A percentile compares a stretch with the other conserved stretches of the same genome.
Evolutionary conservation across 2,329 filamentous ascomycete genomes (phyloP).

Genomic region (Rugonectria rugulosa): DNA sequence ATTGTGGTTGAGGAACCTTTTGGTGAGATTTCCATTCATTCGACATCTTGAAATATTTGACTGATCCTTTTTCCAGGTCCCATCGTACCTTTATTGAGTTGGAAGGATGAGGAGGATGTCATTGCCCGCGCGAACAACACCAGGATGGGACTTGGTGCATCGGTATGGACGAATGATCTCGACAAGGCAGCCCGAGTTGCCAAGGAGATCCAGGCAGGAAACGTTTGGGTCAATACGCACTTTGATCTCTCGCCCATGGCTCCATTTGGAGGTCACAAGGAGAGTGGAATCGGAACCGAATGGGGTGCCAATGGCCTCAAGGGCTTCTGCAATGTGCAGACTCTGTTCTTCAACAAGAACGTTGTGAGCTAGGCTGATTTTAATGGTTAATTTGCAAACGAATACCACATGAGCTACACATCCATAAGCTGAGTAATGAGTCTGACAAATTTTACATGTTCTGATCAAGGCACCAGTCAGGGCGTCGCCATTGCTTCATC

Average conservation of each 20-base stretch:
- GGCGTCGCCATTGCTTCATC: too few species aligned
- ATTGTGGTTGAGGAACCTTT: constrained; percentile 64
- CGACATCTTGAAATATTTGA: accelerated
- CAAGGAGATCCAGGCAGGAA: constrained; percentile 61
- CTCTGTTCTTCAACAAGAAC: constrained; percentile 5
- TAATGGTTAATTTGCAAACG: too few species aligned
- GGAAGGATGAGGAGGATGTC: constrained; percentile 68
- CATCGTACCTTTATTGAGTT: constrained; percentile 68
- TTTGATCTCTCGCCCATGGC: constrained; percentile 52
- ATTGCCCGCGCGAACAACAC: constrained; percentile 63
- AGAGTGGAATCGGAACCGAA: constrained; percentile 53
- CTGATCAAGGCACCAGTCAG: too few species aligned
- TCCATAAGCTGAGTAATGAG: too few species aligned
- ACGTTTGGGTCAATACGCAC: constrained; percentile 66
- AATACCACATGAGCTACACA: too few species aligned
- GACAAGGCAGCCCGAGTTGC: constrained; percentile 60
- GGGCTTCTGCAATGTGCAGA: constrained; percentile 15
- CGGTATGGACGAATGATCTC: constrained; percentile 63
- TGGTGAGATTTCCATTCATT: constrained; percentile 35
- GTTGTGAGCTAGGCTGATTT: constrained; percentile 1
- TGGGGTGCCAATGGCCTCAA: constrained; percentile 48
- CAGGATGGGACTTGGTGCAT: constrained; percentile 61
- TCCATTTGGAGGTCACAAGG: constrained; percentile 54
- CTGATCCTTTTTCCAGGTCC: constrained; percentile 45
- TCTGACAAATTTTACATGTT: too few species aligned